Base-by-base conservation (phyloP, 805 yeast genomes). In the Brettanomyces sp. region DNA sequence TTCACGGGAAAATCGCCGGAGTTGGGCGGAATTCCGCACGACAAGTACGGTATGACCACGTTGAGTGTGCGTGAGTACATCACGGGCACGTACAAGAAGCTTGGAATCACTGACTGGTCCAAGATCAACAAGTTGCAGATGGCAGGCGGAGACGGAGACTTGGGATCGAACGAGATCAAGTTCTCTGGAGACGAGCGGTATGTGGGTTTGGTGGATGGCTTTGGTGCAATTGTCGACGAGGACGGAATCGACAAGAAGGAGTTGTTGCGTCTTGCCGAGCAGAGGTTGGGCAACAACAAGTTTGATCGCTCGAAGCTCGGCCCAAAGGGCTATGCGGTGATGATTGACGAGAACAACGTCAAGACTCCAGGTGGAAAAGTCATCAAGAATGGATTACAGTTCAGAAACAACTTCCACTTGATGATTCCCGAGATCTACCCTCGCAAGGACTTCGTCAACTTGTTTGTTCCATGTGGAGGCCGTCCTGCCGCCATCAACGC, bases 71-170 rank as follows among this genome's bases (percentile, higher is more conserved):
- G 98, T 57, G 87, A 95, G 42, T 91, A 80, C 63, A 95, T 91
- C 47, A 82, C 85, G 62, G 85, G 86, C 58, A 80, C 90, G 49
- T 91, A 91, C 65, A 84, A 86, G 54, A 85, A 88, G 63, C 73
- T 83, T 48, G 69, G 76, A 18, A 71, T 91, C 49, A 64, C 70
- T 36, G 77, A 82, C 52, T 67, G 75, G 54, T 60, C 72, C 24
- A 65, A 68, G 36, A 75, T 91, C 49, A 74, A 73, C 57, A 91
- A 93, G 68, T 72, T 93, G 59, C 99, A 91, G 71, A 93, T 97
- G 46, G 99, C 98, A 68, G 99, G 99, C 41, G 98, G 98, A 52
- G 97, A 93, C 66, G 99, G 99, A 60, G 99, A 91, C 67, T 73
- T 91, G 55, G 99, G 99, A 30, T 85, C 95, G 24, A 93, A 91